phyloP scores from a whole-genome alignment of 2,329 filamentous ascomycete genomes.

The Cylindrodendrum hubeiense region DNA sequence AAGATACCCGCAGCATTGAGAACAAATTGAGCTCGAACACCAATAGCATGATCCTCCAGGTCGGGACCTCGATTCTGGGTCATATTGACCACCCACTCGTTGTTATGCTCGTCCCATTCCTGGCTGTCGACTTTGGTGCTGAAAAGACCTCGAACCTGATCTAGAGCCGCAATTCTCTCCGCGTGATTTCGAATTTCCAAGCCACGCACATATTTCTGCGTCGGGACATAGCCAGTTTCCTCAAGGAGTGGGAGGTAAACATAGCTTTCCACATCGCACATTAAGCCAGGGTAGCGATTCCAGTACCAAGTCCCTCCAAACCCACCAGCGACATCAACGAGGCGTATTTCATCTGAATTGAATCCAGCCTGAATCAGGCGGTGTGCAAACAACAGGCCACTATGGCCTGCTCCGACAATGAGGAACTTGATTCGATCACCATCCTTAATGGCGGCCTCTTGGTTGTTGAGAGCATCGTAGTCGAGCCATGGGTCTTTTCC shows the following conservation, averaged over 20 bases:
- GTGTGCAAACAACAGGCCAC: slow-evolving; percentile 48
- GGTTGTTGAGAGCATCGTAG: too few species aligned
- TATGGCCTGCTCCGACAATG: slow-evolving; percentile 52
- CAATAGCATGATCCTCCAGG: background rate
- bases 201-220: slow-evolving; percentile 58
- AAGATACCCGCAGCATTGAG: background rate
- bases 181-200: slow-evolving; percentile 58
- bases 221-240: slow-evolving; percentile 70
- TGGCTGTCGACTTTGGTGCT: too few species aligned
- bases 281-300: slow-evolving; percentile 52
- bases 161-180: slow-evolving; percentile 51
- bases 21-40: background rate
- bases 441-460: too few species aligned
- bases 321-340: slow-evolving; percentile 34
- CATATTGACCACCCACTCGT: too few species aligned
- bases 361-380: slow-evolving; percentile 41
- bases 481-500: too few species aligned
- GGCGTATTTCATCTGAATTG: slow-evolving; percentile 50
- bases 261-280: slow-evolving; percentile 71
- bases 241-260: slow-evolving; percentile 72
- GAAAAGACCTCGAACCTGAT: slow-evolving; percentile 48
- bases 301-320: slow-evolving; percentile 19
- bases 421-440: too few species aligned
- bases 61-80: too few species aligned
- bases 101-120: slow-evolving; percentile 59